phyloP scores from a whole-genome alignment of 139 green algal genomes.

The Nannochloris sp. region DNA sequence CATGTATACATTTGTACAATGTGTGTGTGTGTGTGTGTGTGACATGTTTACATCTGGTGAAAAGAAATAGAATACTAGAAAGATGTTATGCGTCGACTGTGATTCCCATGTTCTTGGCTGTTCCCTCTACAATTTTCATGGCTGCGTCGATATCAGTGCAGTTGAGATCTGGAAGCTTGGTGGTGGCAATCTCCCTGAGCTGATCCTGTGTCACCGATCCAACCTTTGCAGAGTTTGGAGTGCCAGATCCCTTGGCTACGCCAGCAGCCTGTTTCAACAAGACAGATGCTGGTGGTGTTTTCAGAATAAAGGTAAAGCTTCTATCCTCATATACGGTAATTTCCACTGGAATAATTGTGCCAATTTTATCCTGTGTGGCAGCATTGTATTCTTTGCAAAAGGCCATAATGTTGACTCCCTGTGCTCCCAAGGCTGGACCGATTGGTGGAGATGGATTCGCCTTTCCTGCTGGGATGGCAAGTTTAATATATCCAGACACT shows the following conservation, averaged over 20 bases:
- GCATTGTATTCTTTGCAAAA: conserved; percentile 99
- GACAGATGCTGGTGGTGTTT: conserved; percentile 92
- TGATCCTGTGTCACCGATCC: conserved; percentile 85
- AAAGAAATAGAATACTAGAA: too few relatives aligned
- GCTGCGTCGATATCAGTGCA: conserved; percentile 78
- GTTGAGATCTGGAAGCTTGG: conserved; percentile 97
- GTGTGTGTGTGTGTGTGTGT: too few relatives aligned
- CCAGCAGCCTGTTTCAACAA: conserved; percentile 92
- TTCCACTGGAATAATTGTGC: conserved; percentile 95
- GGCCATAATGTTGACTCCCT: conserved; percentile 99
- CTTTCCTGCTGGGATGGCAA: conserved; percentile 94
- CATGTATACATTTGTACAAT: too few relatives aligned
- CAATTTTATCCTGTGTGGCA: conserved; percentile 84
- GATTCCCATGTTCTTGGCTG: conserved; percentile 95
- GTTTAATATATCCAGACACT: conserved; percentile 93
- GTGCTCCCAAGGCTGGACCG: conserved; percentile 91
- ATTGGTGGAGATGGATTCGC: conserved; percentile 95
- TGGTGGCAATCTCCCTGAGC: conserved; percentile 88
- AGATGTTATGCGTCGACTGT: conserved; percentile 29
- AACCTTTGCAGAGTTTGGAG: conserved; percentile 68
- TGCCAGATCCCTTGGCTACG: conserved; percentile 67
- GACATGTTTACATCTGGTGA: too few relatives aligned
- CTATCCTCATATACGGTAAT: conserved; percentile 99
- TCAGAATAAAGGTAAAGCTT: conserved; percentile 97
- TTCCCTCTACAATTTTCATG: conserved; percentile 85